Percentiles rank a stretch among this genome's conserved stretches.
These are phyloP conservation scores for Trichosphaerium sp. DNA, from an alignment of 78 protist species.

Conservation along the genomic window DNA sequence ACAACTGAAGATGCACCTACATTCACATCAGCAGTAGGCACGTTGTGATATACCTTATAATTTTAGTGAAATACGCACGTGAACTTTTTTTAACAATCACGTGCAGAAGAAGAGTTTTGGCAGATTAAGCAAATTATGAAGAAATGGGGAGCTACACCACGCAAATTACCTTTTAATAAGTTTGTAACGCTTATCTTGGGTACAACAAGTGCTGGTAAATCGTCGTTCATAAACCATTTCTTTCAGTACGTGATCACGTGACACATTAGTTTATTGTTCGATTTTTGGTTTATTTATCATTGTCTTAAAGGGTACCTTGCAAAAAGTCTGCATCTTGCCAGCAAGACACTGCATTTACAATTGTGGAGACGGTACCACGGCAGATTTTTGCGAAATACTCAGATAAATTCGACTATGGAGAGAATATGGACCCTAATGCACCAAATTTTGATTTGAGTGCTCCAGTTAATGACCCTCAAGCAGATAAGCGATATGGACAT, in stretches of 20 bases:
- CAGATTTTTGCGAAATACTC: conserved; percentile 11
- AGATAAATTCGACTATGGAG: not conserved
- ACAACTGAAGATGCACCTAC: no score
- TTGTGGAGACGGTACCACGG: conserved; percentile 34
- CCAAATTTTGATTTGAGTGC: no score
- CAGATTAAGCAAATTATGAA: conserved; percentile 21
- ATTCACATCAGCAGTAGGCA: no score
- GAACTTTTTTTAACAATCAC: conserved; percentile 11
- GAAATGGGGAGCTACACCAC: conserved; percentile 35
- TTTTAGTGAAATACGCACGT: no score
- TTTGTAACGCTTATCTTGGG: conserved; percentile 38
- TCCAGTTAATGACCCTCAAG: no score
- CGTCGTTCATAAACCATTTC: conserved; percentile 36
- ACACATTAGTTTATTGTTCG: no score
- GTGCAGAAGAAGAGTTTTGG: conserved; percentile 38
- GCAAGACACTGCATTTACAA: conserved; percentile 37
- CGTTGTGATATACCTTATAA: no score
- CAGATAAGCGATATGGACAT: conserved; percentile 42
- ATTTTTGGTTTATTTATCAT: no score
- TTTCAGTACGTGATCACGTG: conserved; percentile 23
- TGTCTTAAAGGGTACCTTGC: no score
- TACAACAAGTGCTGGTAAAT: conserved; percentile 32
- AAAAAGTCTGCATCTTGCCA: conserved; percentile 28
- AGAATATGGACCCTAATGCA: no score
- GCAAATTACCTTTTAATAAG: conserved; percentile 30